phyloP scores from a whole-genome alignment of 768 basidiomycete genomes.

The Termitomyces sp. region DNA sequence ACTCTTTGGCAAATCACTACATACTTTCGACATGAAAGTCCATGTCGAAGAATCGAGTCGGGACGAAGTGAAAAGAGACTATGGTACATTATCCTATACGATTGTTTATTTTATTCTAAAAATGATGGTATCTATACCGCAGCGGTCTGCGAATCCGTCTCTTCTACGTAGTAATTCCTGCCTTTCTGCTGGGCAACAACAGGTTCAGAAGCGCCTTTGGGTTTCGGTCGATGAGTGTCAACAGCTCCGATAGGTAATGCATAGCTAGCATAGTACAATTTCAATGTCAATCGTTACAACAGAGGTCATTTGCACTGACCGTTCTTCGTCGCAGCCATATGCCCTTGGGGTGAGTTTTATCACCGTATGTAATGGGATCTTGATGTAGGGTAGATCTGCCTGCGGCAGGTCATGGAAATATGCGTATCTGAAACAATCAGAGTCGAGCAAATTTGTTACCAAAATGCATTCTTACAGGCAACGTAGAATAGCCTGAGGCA shows the following conservation, averaged over 20 bases:
- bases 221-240: conserved; percentile 81
- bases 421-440: conserved; percentile 61
- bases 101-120: not conserved
- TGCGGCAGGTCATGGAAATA: conserved; percentile 94
- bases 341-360: conserved; percentile 98
- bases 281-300: not conserved
- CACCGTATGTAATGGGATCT: conserved; percentile 94
- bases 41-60: not conserved
- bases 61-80: not conserved
- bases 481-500: conserved; percentile 61
- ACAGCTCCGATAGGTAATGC: conserved; percentile 88
- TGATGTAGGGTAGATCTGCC: conserved; percentile 94
- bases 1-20: not conserved
- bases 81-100: not conserved
- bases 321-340: conserved; percentile 97
- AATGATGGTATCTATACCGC: not conserved
- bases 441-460: conserved; percentile 14
- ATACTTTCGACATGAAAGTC: not conserved
- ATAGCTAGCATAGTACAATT: conserved; percentile 44
- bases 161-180: conserved; percentile 39
- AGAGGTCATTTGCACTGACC: conserved; percentile 38
- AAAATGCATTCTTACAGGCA: conserved; percentile 49
- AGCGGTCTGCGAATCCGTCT: not conserved
- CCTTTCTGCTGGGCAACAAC: conserved; percentile 26
- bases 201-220: conserved; percentile 32